phyloP scores from a whole-genome alignment of 257 asterid species.

The Solanum paucissectum region DNA sequence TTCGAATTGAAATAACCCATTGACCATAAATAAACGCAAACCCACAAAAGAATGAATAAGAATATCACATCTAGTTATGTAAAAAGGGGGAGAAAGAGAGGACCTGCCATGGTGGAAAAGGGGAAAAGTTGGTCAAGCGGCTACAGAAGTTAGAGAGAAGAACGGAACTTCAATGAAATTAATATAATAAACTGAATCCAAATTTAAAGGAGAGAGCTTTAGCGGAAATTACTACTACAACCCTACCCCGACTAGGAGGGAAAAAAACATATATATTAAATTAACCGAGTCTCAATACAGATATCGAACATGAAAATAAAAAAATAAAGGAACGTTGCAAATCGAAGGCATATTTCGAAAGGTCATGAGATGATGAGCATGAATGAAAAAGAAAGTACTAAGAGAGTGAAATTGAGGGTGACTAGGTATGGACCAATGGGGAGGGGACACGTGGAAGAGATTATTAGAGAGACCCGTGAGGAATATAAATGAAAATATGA shows the following conservation, averaged over 20 bases:
- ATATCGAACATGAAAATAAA: no score
- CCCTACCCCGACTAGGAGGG: not conserved
- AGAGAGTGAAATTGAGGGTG: not conserved
- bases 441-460: not conserved
- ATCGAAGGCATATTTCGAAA: not conserved
- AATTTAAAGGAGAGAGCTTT: not conserved
- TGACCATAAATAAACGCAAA: not conserved
- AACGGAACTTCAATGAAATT: not conserved
- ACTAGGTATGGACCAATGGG: not conserved
- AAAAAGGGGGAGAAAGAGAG: not conserved
- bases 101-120: conserved; percentile 10
- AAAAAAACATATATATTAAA: no score
- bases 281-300: rapidly evolving
- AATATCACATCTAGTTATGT: not conserved
- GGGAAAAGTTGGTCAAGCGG: not conserved
- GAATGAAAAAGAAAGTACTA: not conserved
- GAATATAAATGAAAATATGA: not conserved
- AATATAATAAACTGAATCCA: no score
- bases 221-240: not conserved
- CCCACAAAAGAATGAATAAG: not conserved
- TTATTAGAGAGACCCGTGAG: not conserved
- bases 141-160: not conserved
- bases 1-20: not conserved
- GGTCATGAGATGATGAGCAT: not conserved
- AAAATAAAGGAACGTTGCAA: not conserved